Conservation (phyloP, 805 yeast genomes). For the Yamadazyma ubonensis region DNA sequence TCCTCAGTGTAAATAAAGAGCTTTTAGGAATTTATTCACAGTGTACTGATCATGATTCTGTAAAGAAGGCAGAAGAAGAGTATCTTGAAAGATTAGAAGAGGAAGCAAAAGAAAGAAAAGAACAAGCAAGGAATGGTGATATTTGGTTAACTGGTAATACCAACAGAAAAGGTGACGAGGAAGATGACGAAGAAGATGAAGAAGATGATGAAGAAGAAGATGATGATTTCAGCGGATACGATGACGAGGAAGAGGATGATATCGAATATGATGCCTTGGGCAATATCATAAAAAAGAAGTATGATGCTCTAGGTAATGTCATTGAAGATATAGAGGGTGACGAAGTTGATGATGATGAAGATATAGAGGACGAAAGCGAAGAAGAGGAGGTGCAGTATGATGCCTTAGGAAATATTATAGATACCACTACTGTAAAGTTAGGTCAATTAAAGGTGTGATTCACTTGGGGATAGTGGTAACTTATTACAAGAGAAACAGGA, state of each 20-base stretch:
- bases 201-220: slow-evolving; percentile 14
- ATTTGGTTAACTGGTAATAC: slow-evolving; percentile 79
- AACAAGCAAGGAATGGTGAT: slow-evolving; percentile 53
- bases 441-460: too few relatives aligned
- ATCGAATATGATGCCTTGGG: slow-evolving; percentile 22
- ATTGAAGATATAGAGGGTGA: slow-evolving; percentile 12
- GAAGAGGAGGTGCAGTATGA: slow-evolving; percentile 6
- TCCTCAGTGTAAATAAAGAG: slow-evolving; percentile 78
- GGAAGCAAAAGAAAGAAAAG: slow-evolving; percentile 64
- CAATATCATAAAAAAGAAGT: slow-evolving; percentile 14
- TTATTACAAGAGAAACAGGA: too few relatives aligned
- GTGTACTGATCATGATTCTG: slow-evolving; percentile 79
- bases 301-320: slow-evolving; percentile 7
- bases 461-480: too few relatives aligned
- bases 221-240: slow-evolving; percentile 18
- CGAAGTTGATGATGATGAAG: slow-evolving; percentile 9
- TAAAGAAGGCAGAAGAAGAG: slow-evolving; percentile 65
- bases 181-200: slow-evolving; percentile 10
- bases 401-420: slow-evolving; percentile 6
- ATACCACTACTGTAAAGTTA: not conserved
- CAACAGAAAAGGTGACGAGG: slow-evolving; percentile 43
- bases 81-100: slow-evolving; percentile 70
- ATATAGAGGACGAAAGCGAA: not conserved
- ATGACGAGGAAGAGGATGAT: slow-evolving; percentile 14
- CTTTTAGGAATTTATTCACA: slow-evolving; percentile 68